A percentile compares a stretch with the other conserved stretches of the same genome.
Conservation (phyloP, 139 green algal genomes). For the Chlorella sp. region DNA sequence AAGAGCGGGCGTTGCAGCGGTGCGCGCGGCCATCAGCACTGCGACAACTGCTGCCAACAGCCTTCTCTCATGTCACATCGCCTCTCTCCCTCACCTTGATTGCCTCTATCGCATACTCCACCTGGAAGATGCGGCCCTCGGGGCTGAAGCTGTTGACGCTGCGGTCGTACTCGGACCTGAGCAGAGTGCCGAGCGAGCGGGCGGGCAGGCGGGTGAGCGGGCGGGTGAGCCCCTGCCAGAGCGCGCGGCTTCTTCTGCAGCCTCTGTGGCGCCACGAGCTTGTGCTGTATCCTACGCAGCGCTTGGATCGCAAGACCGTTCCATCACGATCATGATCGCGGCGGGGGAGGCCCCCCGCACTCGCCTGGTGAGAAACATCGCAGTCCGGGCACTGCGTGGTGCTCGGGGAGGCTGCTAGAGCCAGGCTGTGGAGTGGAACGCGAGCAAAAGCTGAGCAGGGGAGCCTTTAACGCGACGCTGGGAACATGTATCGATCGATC, state of each 20-base stretch:
- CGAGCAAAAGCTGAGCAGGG: no score
- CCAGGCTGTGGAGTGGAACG: no score
- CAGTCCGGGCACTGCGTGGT: no score
- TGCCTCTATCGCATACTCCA: conserved; percentile 99
- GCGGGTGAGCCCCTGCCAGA: not conserved
- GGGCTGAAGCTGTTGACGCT: conserved; percentile 97
- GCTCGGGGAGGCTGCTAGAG: no score
- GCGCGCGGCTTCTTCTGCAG: not conserved
- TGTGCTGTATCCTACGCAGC: conserved; percentile 3
- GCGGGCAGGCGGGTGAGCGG: not conserved
- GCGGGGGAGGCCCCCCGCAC: no score
- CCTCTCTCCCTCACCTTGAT: conserved; percentile 86
- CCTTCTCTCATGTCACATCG: no score
- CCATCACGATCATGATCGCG: conserved; percentile 5
- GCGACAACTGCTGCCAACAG: not conserved
- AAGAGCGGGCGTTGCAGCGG: no score
- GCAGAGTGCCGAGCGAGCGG: not conserved
- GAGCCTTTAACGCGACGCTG: no score
- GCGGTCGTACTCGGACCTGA: conserved; percentile 92
- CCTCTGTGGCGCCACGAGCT: conserved; percentile 6
- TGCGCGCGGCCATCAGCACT: no score
- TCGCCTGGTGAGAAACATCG: not conserved
- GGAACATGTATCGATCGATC: no score
- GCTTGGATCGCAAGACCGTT: not conserved
- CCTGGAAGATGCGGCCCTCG: conserved; percentile 95